A percentile compares a stretch with the other conserved stretches of the same genome.
phyloP scores from a whole-genome alignment of 257 asterid species.

The Rehmannia glutinosa region DNA sequence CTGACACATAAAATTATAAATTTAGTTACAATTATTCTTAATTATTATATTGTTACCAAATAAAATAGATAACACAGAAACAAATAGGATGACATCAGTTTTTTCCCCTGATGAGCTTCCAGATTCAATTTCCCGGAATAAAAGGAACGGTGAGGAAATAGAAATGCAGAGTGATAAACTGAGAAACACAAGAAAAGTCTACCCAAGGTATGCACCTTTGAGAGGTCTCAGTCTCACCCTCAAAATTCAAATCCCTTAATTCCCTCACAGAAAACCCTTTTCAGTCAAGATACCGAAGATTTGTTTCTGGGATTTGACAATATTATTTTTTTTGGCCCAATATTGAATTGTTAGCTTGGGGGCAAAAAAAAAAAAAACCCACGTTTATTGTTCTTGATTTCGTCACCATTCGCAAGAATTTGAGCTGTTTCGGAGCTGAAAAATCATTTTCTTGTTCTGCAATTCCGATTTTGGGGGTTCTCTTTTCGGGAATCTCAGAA shows the following conservation, averaged over 20 bases:
- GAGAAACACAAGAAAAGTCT: not conserved
- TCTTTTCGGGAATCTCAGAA: constrained; percentile 8
- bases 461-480: too few relatives aligned
- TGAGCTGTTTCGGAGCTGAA: constrained; percentile 27
- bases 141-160: constrained; percentile 29
- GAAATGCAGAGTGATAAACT: constrained; percentile 20
- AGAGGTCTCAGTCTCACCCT: constrained; percentile 34
- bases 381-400: not conserved
- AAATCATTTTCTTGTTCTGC: constrained; percentile 1
- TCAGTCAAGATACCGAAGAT: constrained; percentile 18
- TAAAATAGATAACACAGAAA: too few relatives aligned
- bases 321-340: constrained; percentile 1
- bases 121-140: too few relatives aligned
- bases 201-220: constrained; percentile 45
- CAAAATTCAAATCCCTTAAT: constrained; percentile 37
- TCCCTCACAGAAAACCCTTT: constrained; percentile 35
- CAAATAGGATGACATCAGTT: constrained; percentile 64
- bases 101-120: too few relatives aligned
- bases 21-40: too few relatives aligned
- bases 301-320: constrained; percentile 2
- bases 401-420: constrained; percentile 17
- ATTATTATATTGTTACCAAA: too few relatives aligned
- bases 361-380: not conserved
- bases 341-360: constrained; percentile 24
- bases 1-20: too few relatives aligned